phyloP scores from a whole-genome alignment of 208 protist genomes.

The Leishmania amazonensis region DNA sequence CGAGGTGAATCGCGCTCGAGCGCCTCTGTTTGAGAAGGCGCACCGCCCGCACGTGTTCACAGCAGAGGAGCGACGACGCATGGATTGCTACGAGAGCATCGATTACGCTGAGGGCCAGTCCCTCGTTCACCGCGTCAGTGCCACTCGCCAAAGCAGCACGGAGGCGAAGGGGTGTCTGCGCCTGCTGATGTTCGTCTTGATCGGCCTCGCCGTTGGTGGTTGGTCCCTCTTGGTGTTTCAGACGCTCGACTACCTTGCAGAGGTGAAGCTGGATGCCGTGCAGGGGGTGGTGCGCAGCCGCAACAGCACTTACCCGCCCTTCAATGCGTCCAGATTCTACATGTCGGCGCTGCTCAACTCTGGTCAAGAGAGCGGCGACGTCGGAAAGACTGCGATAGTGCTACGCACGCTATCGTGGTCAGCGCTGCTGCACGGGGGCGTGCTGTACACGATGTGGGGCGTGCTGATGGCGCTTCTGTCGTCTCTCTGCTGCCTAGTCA shows the following conservation, averaged over 20 bases:
- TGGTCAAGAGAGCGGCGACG: background rate
- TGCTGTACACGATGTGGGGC: conserved; percentile 44
- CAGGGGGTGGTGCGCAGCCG: conserved; percentile 35
- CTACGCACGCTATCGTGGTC: conserved; percentile 28
- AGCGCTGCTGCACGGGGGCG: conserved; percentile 37
- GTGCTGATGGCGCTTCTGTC: conserved; percentile 50
- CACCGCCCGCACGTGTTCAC: conserved; percentile 63
- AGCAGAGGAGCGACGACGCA: conserved; percentile 57
- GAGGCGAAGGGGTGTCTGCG: conserved; percentile 53
- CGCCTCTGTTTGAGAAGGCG: conserved; percentile 53
- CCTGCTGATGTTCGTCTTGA: conserved; percentile 57
- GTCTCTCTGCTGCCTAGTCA: conserved; percentile 74
- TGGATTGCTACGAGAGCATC: conserved; percentile 83
- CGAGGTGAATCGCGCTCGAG: conserved; percentile 41
- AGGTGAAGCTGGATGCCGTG: conserved; percentile 42
- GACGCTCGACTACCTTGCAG: conserved; percentile 62
- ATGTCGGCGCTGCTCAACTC: background rate
- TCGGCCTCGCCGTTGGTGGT: conserved; percentile 62
- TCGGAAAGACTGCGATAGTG: conserved; percentile 4
- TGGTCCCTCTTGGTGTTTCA: conserved; percentile 76
- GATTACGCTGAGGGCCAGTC: conserved; percentile 74
- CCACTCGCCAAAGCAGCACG: conserved; percentile 17
- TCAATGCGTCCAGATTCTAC: background rate
- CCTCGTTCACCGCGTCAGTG: conserved; percentile 44
- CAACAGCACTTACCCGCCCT: conserved; percentile 2